A percentile compares a stretch with the other conserved stretches of the same genome.
These are phyloP conservation scores for Coemansia nantahalensis DNA, from an alignment of 192 early-diverging fungal species.

Conservation along the genomic window DNA sequence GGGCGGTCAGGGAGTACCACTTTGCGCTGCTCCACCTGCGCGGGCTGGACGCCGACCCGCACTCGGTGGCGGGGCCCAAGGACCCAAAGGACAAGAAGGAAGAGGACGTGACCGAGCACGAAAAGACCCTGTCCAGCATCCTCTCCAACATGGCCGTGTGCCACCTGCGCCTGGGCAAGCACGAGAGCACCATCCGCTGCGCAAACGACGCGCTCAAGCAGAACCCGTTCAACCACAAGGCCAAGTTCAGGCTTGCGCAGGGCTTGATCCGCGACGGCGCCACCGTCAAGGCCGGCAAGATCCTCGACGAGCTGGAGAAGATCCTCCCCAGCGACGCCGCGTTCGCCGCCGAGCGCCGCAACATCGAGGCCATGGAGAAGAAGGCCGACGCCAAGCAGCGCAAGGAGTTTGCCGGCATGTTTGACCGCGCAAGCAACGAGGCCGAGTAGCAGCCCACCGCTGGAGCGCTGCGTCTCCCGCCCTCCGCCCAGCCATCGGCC, in stretches of 20 bases:
- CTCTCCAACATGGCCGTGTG: constrained; percentile 49
- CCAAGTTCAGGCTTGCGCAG: constrained; percentile 49
- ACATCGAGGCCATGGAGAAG: constrained; percentile 35
- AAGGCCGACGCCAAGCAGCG: constrained; percentile 44
- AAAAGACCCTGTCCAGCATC: constrained; percentile 37
- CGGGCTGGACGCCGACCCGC: constrained; percentile 29
- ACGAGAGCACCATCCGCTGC: constrained; percentile 19
- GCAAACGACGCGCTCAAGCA: constrained; percentile 30
- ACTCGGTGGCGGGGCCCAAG: constrained; percentile 13
- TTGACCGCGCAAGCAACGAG: constrained; percentile 31
- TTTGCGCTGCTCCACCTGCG: constrained; percentile 34
- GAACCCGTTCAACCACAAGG: constrained; percentile 50
- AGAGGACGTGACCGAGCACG: constrained; percentile 32
- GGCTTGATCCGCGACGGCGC: constrained; percentile 36
- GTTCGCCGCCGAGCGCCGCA: constrained; percentile 35
- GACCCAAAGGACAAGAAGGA: constrained; percentile 25
- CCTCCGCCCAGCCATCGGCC: too few relatives aligned
- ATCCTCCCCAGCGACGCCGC: constrained; percentile 23
- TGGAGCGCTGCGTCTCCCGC: too few relatives aligned
- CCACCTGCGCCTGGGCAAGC: constrained; percentile 28
- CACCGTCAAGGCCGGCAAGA: constrained; percentile 25
- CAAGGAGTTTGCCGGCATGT: constrained; percentile 46
- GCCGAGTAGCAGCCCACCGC: too few relatives aligned
- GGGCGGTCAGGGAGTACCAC: constrained; percentile 44
- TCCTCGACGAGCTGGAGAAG: constrained; percentile 45